Evolutionary conservation across 75 land plant genomes (phyloP).

Genomic region (Chamaecyparis obtusa): DNA sequence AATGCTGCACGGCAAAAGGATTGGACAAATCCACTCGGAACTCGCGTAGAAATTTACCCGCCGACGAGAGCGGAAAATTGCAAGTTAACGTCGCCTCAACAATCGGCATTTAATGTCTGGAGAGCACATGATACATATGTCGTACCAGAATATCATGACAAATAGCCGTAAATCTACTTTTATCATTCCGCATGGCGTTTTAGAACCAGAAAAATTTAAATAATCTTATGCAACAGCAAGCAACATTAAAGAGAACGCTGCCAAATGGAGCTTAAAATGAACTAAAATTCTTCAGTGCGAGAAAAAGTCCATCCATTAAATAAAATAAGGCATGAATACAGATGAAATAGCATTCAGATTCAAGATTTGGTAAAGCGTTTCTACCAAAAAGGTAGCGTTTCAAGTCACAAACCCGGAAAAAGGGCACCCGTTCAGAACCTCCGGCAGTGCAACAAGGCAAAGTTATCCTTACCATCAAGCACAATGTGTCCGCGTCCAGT

Average conservation of each 20-base stretch:
- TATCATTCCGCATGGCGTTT: background rate
- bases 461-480: background rate
- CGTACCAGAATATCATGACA: background rate
- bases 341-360: background rate
- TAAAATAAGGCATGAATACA: too few species aligned
- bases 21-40: background rate
- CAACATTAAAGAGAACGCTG: background rate
- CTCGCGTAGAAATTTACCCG: background rate
- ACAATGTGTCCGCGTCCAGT: background rate
- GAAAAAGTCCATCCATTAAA: background rate
- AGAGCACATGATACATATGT: background rate
- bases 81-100: background rate
- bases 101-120: background rate
- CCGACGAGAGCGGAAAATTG: background rate
- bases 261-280: background rate
- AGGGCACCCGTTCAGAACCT: background rate
- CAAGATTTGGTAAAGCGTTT: background rate
- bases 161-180: background rate
- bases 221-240: background rate
- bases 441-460: background rate
- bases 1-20: background rate
- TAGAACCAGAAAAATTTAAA: too few species aligned
- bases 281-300: background rate
- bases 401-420: background rate
- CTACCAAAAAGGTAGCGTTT: background rate